A percentile compares a stretch with the other conserved stretches of the same genome.
These are phyloP conservation scores for Pulveroboletus ravenelii DNA, from an alignment of 768 basidiomycete species.

Conservation along the genomic window DNA sequence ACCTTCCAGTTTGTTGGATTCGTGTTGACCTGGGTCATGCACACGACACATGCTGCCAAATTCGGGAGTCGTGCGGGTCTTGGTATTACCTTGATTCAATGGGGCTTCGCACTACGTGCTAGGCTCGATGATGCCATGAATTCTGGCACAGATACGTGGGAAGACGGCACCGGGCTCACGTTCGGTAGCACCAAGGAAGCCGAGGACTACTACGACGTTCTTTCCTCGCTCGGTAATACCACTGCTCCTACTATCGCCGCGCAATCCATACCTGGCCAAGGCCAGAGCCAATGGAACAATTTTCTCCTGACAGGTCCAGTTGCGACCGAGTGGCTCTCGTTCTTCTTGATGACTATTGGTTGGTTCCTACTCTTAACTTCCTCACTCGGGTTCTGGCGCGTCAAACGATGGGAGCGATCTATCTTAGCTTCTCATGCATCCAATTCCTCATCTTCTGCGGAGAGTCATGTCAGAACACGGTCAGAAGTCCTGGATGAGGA, in stretches of 20 bases:
- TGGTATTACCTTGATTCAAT: conserved; percentile 95
- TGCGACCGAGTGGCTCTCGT: conserved; percentile 91
- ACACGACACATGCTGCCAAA: conserved; percentile 89
- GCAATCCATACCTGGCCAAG: conserved; percentile 7
- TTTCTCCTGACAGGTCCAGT: conserved; percentile 51
- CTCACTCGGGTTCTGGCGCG: conserved; percentile 85
- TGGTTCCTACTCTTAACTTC: conserved; percentile 90
- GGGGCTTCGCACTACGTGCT: conserved; percentile 77
- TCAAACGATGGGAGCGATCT: conserved; percentile 83
- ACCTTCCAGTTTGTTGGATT: conserved; percentile 98
- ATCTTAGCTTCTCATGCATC: conserved; percentile 50
- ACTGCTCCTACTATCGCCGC: conserved; percentile 16
- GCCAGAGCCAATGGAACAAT: conserved; percentile 31
- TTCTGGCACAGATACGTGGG: conserved; percentile 29
- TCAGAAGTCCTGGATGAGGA: conserved; percentile 26
- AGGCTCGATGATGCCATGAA: conserved; percentile 41
- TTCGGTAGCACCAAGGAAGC: conserved; percentile 44
- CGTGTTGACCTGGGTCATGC: conserved; percentile 88
- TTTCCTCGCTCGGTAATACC: conserved; percentile 22
- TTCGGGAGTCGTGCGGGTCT: conserved; percentile 91
- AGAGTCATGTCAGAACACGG: conserved; percentile 26
- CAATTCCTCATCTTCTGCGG: conserved; percentile 32
- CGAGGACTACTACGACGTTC: conserved; percentile 38
- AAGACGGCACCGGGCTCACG: conserved; percentile 31
- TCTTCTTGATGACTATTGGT: conserved; percentile 88